A percentile compares a stretch with the other conserved stretches of the same genome.
These are phyloP conservation scores for Chamaecyparis obtusa DNA, from an alignment of 75 land plant genomes.

Conservation along the genomic window DNA sequence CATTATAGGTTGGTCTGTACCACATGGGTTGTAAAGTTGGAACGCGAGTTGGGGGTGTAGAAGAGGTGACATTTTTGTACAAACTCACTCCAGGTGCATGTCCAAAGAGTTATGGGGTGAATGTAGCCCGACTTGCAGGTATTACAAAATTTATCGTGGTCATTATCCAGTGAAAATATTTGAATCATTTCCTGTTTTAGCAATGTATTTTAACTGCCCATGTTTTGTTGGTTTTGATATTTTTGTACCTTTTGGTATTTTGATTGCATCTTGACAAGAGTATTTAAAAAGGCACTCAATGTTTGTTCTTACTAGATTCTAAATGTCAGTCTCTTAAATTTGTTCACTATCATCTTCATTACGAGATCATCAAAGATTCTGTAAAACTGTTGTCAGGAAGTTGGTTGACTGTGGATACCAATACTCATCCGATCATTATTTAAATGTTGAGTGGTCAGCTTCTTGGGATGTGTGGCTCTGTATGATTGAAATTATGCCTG, in stretches of 20 bases:
- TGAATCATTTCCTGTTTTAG: not conserved
- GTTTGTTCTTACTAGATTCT: not conserved
- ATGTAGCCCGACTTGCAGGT: conserved; percentile 96
- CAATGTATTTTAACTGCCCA: not conserved
- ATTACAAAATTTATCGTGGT: not conserved
- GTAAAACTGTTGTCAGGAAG: not conserved
- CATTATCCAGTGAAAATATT: not conserved
- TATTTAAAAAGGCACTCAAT: not conserved
- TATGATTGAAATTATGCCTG: no score
- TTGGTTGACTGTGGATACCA: no score
- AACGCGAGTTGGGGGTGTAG: conserved; percentile 50
- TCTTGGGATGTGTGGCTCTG: no score
- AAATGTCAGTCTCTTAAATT: not conserved
- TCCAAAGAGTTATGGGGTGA: conserved; percentile 97
- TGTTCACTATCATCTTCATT: not conserved
- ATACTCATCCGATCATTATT: no score
- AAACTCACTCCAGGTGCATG: conserved; percentile 76
- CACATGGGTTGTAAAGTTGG: conserved; percentile 95
- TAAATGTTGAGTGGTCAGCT: no score
- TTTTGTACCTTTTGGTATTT: not conserved
- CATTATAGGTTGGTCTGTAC: conserved; percentile 57
- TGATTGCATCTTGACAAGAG: not conserved
- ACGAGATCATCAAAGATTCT: not conserved
- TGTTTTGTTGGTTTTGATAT: not conserved
- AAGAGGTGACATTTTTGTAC: conserved; percentile 92